Evolutionary conservation across 495 filamentous ascomycete genomes (phyloP).

Genomic region (Bombardia bombarda): DNA sequence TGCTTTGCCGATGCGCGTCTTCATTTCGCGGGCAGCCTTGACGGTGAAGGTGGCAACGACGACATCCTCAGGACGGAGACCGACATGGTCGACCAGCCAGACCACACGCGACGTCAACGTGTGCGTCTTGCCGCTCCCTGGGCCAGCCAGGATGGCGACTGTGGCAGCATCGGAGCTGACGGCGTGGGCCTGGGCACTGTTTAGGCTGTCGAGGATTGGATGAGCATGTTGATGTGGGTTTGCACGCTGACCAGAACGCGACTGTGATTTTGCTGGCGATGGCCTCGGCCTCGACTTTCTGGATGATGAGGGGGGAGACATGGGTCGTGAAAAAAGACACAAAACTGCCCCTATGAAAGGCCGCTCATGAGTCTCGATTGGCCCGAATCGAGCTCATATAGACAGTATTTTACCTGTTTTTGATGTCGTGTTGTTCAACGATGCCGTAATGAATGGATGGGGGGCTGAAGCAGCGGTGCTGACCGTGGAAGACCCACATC

Average conservation of each 20-base stretch:
- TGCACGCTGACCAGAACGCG: slow-evolving; percentile 3
- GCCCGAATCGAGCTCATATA: too few relatives aligned
- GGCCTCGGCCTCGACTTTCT: too few relatives aligned
- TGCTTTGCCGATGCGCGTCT: slow-evolving; percentile 69
- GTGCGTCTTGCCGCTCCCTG: slow-evolving; percentile 85
- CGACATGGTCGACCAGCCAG: slow-evolving; percentile 76
- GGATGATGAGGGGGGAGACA: too few relatives aligned
- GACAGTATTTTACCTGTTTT: too few relatives aligned
- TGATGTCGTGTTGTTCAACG: too few relatives aligned
- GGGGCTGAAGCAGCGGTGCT: too few relatives aligned
- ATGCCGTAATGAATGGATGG: too few relatives aligned
- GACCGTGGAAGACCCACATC: too few relatives aligned
- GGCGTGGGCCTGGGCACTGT: slow-evolving; percentile 73
- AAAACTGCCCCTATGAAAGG: too few relatives aligned
- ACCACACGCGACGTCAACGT: slow-evolving; percentile 91
- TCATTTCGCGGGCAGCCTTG: slow-evolving; percentile 96
- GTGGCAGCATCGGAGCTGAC: slow-evolving; percentile 72
- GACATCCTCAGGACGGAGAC: slow-evolving; percentile 80
- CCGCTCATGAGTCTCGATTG: too few relatives aligned
- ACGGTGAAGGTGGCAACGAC: slow-evolving; percentile 97
- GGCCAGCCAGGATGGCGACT: slow-evolving; percentile 84
- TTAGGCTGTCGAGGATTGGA: slow-evolving; percentile 59
- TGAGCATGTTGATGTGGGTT: slow-evolving; percentile 5
- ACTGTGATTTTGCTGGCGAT: too few relatives aligned
- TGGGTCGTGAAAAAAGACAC: too few relatives aligned